These are phyloP conservation scores for Anethum foeniculum DNA, from an alignment of 140 eudicot species.

Conservation along the genomic window DNA sequence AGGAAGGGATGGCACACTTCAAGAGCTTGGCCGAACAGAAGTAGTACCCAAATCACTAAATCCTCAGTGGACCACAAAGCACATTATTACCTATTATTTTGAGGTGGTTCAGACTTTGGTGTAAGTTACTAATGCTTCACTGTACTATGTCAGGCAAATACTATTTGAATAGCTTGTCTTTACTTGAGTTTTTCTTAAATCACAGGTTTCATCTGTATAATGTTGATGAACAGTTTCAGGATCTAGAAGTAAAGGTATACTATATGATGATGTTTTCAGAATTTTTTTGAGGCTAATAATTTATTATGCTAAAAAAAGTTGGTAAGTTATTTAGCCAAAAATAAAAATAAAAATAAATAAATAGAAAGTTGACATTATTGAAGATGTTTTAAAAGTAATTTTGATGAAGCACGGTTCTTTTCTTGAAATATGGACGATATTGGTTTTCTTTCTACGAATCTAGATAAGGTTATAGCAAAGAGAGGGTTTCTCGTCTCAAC, in stretches of 20 bases:
- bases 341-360: background rate
- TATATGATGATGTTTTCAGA: conserved; percentile 8
- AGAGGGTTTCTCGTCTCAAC: background rate
- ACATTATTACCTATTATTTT: conserved; percentile 60
- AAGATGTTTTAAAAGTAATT: background rate
- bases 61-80: conserved; percentile 81
- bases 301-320: background rate
- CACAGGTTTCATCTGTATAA: conserved; percentile 88
- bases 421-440: background rate
- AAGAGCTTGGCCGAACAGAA: conserved; percentile 94
- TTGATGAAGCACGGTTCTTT: background rate
- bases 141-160: conserved; percentile 6
- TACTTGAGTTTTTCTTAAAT: conserved; percentile 15
- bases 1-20: conserved; percentile 42
- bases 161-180: conserved; percentile 8
- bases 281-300: background rate
- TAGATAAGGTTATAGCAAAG: background rate
- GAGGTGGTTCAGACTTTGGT: conserved; percentile 78
- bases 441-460: background rate
- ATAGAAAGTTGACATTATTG: background rate
- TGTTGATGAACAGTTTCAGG: conserved; percentile 80
- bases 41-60: conserved; percentile 63
- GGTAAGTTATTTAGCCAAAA: background rate
- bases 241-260: conserved; percentile 71
- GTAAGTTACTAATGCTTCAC: conserved; percentile 44